Percentiles rank a stretch among this genome's conserved stretches.
phyloP scores from a whole-genome alignment of 306 rosid genomes.

The Cicer yamashitae region DNA sequence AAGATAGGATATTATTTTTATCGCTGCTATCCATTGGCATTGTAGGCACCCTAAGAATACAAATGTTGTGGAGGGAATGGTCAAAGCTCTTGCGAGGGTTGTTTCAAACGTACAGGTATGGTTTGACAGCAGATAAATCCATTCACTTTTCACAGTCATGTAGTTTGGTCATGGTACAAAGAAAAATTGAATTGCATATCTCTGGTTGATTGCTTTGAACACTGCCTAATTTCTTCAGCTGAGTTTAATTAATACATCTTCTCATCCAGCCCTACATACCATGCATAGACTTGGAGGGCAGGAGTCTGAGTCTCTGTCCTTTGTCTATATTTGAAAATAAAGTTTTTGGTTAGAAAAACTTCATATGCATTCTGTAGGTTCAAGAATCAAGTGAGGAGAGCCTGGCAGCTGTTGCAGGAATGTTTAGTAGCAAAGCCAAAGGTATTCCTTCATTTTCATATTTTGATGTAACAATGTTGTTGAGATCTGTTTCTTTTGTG shows the following conservation, averaged over 20 bases:
- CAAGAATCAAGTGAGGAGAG: conserved; percentile 96
- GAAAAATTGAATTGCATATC: conserved; percentile 33
- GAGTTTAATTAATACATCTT: conserved; percentile 31
- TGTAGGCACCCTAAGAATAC: conserved; percentile 92
- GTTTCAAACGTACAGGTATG: conserved; percentile 88
- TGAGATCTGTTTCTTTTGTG: conserved; percentile 22
- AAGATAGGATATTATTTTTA: conserved; percentile 21
- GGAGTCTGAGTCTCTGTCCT: background rate
- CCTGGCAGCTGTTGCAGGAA: conserved; percentile 98
- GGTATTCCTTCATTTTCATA: conserved; percentile 60
- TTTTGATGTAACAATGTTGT: conserved; percentile 27
- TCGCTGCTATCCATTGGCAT: conserved; percentile 40
- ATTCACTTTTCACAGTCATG: conserved; percentile 17
- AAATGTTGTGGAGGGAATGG: conserved; percentile 94
- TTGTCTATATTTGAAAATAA: conserved; percentile 30
- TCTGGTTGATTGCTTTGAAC: conserved; percentile 35
- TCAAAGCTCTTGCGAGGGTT: conserved; percentile 94
- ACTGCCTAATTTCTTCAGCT: conserved; percentile 24
- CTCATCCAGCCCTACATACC: conserved; percentile 11
- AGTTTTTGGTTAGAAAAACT: conserved; percentile 35
- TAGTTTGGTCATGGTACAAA: conserved; percentile 13
- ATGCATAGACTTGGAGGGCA: conserved; percentile 13
- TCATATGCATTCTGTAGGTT: conserved; percentile 56
- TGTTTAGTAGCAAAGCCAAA: conserved; percentile 99
- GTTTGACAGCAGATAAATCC: conserved; percentile 36